Base-by-base conservation (phyloP, 805 yeast species). In the Torulaspora gathmanii region DNA sequence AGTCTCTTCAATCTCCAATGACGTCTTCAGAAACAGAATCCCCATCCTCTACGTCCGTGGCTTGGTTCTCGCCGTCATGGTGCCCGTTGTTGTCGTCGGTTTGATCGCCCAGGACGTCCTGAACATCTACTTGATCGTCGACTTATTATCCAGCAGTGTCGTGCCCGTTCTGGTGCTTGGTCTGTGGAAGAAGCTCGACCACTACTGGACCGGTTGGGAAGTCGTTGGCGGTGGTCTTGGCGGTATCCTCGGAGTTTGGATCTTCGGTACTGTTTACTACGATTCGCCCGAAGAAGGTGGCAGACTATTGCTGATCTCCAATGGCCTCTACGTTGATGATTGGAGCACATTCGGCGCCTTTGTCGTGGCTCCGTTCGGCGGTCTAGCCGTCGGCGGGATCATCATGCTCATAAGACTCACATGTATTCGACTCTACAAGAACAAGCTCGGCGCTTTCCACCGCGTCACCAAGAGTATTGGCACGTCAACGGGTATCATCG, bases 341-440 rank as follows among this genome's bases (percentile, higher is more conserved):
- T 90, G 96, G 96, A 86, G 95, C 56, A 82, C 95, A 0, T 90
- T 90, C 69, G 97, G 95, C 19, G 96, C 96, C 1, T 90, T 90
- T 66, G 91, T 86, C 5, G 85, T 83, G 50, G 93, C 96, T 1
- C 96, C 96, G 5, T 73, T 82, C 33, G 95, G 91, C 22, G 88
- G 91, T 9, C 52, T 89, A 2, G 50, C 83, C 5, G 70, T 82
- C 49, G 81, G 86, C 2, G 64, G 77, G 11, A 56, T 71, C 23
- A 71, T 74, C 35, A 73, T 84, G 22, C 81, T 57, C 3, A 19
- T 72, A 12, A 74, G 93, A 65, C 60, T 77, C 28, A 45, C 59
- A 0, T 13, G 53, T 2, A 40, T 62, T 36, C 60, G 58, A 44
- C 19, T 58, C 1, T 53, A 56, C 49, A 23, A 33, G 17, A 22